phyloP scores from a whole-genome alignment of 306 rosid genomes.

The Hylodesmum podocarpum region DNA sequence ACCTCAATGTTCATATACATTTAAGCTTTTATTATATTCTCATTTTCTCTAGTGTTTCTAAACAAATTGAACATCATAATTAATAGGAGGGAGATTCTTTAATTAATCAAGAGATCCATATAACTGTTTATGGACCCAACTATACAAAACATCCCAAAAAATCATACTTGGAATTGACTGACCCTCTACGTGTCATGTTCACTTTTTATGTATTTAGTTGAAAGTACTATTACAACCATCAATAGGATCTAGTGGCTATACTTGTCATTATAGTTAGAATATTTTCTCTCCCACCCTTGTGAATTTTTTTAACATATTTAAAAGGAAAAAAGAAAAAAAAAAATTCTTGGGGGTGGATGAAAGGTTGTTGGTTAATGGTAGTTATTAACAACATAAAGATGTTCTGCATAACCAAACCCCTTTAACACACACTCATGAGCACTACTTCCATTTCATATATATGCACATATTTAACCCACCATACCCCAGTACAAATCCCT shows the following conservation, averaged over 20 bases:
- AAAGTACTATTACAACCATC: constrained; percentile 25
- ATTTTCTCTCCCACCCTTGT: not conserved
- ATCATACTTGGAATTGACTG: constrained; percentile 30
- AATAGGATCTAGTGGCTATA: constrained; percentile 31
- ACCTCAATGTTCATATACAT: not conserved
- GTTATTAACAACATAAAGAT: constrained; percentile 37
- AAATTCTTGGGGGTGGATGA: constrained; percentile 14
- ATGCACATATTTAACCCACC: not conserved
- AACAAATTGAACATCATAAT: not conserved
- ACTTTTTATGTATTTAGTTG: constrained; percentile 30
- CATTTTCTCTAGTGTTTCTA: not conserved
- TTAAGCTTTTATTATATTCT: not conserved
- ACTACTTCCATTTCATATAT: not conserved
- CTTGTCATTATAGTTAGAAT: constrained; percentile 34
- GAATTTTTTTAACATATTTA: not conserved
- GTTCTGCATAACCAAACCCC: constrained; percentile 39
- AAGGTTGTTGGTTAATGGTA: constrained; percentile 53
- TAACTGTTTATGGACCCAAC: constrained; percentile 23
- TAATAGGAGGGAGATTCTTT: not conserved
- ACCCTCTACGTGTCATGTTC: constrained; percentile 21
- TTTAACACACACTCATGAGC: constrained; percentile 27
- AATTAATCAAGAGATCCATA: constrained; percentile 25
- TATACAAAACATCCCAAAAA: constrained; percentile 22
- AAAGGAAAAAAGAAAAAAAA: not conserved
- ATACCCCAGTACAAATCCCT: not conserved